Conservation (phyloP, 1,284 basidiomycete species). For the Melampsora medusae region DNA sequence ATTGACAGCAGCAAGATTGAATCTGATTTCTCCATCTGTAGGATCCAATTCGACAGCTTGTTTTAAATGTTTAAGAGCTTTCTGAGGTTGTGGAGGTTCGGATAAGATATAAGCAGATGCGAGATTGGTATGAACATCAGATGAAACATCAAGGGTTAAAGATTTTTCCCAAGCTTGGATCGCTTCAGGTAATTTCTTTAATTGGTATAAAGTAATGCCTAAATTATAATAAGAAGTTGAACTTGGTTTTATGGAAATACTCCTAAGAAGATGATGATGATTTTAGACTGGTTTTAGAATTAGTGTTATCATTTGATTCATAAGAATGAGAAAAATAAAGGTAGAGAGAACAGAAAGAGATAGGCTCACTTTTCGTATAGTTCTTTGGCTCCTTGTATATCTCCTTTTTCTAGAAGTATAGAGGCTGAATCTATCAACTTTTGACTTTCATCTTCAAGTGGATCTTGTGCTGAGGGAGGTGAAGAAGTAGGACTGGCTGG, state of each 20-base stretch:
- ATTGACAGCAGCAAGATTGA: constrained; percentile 40
- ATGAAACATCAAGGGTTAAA: constrained; percentile 11
- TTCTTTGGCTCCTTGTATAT: constrained; percentile 24
- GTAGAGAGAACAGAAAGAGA: not conserved
- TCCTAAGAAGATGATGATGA: not conserved
- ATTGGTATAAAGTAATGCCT: constrained; percentile 32
- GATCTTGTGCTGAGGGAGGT: constrained; percentile 27
- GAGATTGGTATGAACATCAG: constrained; percentile 42
- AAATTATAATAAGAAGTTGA: constrained; percentile 37
- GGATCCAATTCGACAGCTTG: constrained; percentile 37
- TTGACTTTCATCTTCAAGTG: constrained; percentile 31
- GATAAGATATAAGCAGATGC: constrained; percentile 43
- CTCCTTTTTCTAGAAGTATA: constrained; percentile 33
- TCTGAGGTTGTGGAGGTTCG: constrained; percentile 37
- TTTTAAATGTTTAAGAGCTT: constrained; percentile 39
- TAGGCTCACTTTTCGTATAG: constrained; percentile 26
- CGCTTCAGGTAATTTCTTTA: constrained; percentile 32
- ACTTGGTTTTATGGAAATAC: constrained; percentile 26
- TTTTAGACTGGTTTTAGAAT: not conserved
- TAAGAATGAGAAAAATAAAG: not conserved
- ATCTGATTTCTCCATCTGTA: constrained; percentile 38
- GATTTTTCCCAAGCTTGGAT: constrained; percentile 28
- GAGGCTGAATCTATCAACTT: constrained; percentile 30
- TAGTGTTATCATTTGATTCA: not conserved
- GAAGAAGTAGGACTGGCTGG: constrained; percentile 15